Base-by-base conservation (phyloP, 805 yeast species). In the Wickerhamiella sergipiensis region DNA sequence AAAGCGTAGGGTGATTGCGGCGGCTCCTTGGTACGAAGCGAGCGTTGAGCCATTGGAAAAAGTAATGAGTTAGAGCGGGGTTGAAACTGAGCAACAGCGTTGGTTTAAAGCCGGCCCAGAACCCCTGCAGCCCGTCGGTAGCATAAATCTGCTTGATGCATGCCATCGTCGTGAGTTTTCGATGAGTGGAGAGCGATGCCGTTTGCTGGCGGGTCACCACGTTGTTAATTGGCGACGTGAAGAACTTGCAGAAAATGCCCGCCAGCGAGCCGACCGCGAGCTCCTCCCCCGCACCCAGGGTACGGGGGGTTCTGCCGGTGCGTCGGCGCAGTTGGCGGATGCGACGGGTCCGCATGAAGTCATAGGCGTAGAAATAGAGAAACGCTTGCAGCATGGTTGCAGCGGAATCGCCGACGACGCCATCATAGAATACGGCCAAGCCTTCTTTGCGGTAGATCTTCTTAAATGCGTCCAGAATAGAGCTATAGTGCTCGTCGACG, bases 391-490 rank as follows among this genome's bases (percentile, higher is more conserved):
- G 49, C 51, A 57, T 51, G n/a, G 63, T 58, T 13, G 65, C 64
- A 3, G 61, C 50, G 2, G 62, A 52, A 48, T 62, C 66, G 26
- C 57, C 94, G 10, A 83, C 74, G 12, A 87, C 72, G 5, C 96
- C 96, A 45, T 85, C 76, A 63, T 87, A 87, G 56, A 88, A 81
- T 13, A 84, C 84, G 43, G 70, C 61, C 2, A 82, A 19, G 4
- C 96, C 96, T 63, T 85, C 95, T 52, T 77, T 74, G 50, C 64
- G 63, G 61, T 78, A 79, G 79, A 88, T 87, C 59, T 76, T 80
- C 38, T 58, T 66, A 60, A 88, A 80, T 1, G 95, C 94, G 64
- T 85, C 87, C 17, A 77, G 51, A 0, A 94, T 81, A 2, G 88
- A 84, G 23, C 68, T 75, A 62, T 86, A 83, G 60, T 73, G 51